These are phyloP conservation scores for Suhomyces panamericanus DNA, from an alignment of 1,139 yeast genomes.

Conservation along the genomic window DNA sequence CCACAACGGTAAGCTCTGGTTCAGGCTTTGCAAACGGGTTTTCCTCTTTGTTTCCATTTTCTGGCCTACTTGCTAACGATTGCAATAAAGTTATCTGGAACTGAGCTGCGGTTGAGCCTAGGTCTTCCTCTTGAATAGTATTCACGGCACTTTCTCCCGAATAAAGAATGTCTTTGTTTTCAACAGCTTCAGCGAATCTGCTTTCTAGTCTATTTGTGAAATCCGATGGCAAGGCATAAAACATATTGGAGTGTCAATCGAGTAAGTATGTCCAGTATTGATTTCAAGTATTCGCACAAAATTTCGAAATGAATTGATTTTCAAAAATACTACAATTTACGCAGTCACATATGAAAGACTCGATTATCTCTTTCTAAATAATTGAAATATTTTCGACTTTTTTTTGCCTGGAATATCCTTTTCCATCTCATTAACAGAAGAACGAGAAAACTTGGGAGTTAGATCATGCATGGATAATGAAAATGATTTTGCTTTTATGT, in stretches of 20 bases:
- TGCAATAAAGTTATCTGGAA: slow-evolving; percentile 36
- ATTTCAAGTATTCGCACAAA: background rate
- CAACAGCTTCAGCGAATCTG: slow-evolving; percentile 32
- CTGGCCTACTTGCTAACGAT: slow-evolving; percentile 60
- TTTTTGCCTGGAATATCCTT: slow-evolving; percentile 11
- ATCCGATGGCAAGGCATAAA: slow-evolving; percentile 25
- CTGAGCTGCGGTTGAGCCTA: slow-evolving; percentile 22
- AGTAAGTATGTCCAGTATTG: background rate
- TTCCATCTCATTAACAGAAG: slow-evolving; percentile 7
- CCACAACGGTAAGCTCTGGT: slow-evolving; percentile 65
- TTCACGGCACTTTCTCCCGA: slow-evolving; percentile 32
- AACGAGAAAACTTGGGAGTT: slow-evolving; percentile 13
- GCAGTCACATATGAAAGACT: background rate
- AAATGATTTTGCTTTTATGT: slow-evolving; percentile 22
- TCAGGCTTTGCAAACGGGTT: slow-evolving; percentile 86
- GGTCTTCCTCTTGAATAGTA: slow-evolving; percentile 21
- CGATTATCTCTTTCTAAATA: slow-evolving; percentile 17
- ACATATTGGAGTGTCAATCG: slow-evolving; percentile 17
- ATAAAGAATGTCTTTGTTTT: slow-evolving; percentile 27
- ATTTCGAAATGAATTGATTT: too few species aligned
- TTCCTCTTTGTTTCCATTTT: slow-evolving; percentile 35
- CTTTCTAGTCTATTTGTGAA: slow-evolving; percentile 25
- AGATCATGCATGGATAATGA: slow-evolving; percentile 19
- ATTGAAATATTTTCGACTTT: slow-evolving; percentile 18
- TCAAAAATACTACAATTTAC: too few species aligned